These are phyloP conservation scores for Coriaria nepalensis DNA, from an alignment of 306 rosid species.

Conservation along the genomic window DNA sequence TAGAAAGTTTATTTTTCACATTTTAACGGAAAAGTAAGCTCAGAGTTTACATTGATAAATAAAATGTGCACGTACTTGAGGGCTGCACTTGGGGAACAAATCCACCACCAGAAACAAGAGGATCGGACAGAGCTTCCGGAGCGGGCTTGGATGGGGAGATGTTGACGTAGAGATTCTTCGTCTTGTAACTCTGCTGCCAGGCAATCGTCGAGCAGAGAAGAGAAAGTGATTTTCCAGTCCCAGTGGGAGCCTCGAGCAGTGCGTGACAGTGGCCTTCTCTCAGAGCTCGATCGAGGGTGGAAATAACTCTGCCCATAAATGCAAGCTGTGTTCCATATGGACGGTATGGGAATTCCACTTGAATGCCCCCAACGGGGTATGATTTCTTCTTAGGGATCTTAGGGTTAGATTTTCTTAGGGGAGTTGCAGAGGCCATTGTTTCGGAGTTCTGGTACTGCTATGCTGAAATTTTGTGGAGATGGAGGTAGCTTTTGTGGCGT, in stretches of 20 bases:
- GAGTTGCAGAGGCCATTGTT: conserved; percentile 35
- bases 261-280: conserved; percentile 90
- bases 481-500: too few relatives aligned
- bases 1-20: too few relatives aligned
- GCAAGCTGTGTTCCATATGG: conserved; percentile 87
- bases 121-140: conserved; percentile 47
- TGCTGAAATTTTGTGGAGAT: too few relatives aligned
- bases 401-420: conserved; percentile 20
- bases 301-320: conserved; percentile 77
- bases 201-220: conserved; percentile 85
- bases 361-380: conserved; percentile 71
- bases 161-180: conserved; percentile 17
- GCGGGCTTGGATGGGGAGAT: conserved; percentile 30
- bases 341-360: conserved; percentile 77
- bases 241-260: conserved; percentile 85
- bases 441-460: too few relatives aligned
- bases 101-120: conserved; percentile 69
- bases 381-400: conserved; percentile 34
- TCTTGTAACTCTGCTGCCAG: conserved; percentile 60
- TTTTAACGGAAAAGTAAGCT: too few relatives aligned
- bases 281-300: conserved; percentile 72
- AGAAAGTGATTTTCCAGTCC: conserved; percentile 88
- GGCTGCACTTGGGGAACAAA: conserved; percentile 50
- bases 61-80: conserved; percentile 34
- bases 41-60: too few relatives aligned